A percentile compares a stretch with the other conserved stretches of the same genome.
Conservation (phyloP, 306 rosid genomes). For the Cucurbita pepo region DNA sequence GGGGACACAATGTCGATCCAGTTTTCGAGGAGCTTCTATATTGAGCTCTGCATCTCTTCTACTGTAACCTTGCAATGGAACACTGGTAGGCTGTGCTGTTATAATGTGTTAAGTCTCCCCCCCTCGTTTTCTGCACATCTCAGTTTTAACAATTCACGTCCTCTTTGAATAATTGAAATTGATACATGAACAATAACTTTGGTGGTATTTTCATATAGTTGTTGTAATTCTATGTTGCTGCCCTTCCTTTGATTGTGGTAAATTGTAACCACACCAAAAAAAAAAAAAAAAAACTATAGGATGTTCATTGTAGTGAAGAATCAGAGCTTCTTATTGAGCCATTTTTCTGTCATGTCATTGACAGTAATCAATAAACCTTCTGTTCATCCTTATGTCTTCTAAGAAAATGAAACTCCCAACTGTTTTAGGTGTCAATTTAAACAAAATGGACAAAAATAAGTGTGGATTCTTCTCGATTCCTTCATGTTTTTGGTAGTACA, state of each 20-base stretch:
- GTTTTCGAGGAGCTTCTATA: conserved; percentile 85
- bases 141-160: not conserved
- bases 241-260: not conserved
- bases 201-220: not conserved
- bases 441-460: not conserved
- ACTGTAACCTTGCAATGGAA: conserved; percentile 14
- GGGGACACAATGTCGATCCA: conserved; percentile 73
- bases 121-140: not conserved
- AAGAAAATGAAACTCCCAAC: not conserved
- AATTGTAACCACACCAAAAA: not conserved
- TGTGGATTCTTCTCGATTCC: not conserved
- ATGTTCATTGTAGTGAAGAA: not conserved
- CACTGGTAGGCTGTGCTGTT: conserved; percentile 1
- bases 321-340: not conserved
- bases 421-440: not conserved
- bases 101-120: conserved; percentile 11
- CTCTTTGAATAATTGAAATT: not conserved
- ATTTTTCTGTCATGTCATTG: not conserved
- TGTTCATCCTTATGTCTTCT: not conserved
- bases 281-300: not conserved
- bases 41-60: conserved; percentile 21
- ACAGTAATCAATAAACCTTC: not conserved
- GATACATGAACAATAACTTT: not conserved
- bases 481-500: not conserved
- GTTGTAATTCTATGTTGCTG: not conserved